Evolutionary conservation across 768 basidiomycete species (phyloP), one percentile per base, ranked within the genome.

Genomic region (Suillus subalutaceus): DNA sequence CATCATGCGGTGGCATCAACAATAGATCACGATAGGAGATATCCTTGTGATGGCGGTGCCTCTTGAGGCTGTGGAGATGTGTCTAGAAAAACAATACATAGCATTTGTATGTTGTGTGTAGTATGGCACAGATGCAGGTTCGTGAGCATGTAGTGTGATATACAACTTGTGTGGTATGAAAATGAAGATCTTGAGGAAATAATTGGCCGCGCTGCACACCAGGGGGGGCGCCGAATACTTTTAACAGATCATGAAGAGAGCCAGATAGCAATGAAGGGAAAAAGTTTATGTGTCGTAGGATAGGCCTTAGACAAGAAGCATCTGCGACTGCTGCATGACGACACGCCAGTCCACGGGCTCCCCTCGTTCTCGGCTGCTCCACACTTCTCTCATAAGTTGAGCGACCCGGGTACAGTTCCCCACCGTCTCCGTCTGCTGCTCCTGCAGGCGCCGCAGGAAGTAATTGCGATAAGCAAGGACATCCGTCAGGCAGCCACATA

Each of bases 401-500:
- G 75, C 77, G 38, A 90, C 87, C 56, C 85, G 81, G 32, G 77
- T 71, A 65, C 87, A 87, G 70, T 93, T 93, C 38, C 92, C 92
- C 38, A 90, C 83, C 7, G 81, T 80, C 62, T 86, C 84, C 16
- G 78, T 76, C 44, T 81, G 80, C 71, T 89, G 86, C 63, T 83
- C 82, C 63, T 81, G 72, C 50, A 94, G 79, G 60, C 83, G 77
- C 9, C 69, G 69, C 26, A 77, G 69, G 13, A 93, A 78, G 68
- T 81, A 79, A 1, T 66, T 41, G 60, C 83, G 84, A 64, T 88
- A 78, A 1, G 63, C 63, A 5, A 35, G 65, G 60, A 85, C 79
- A 72, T 88, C 86, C 66, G 90, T 88, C 61, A 93, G 82, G 68
- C 84, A 87, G 1, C 91, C 91, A 67, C 86, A 86, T 62, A 94